Conservation (phyloP, 2,329 filamentous ascomycete species). For the Pyrenophora graminea region DNA sequence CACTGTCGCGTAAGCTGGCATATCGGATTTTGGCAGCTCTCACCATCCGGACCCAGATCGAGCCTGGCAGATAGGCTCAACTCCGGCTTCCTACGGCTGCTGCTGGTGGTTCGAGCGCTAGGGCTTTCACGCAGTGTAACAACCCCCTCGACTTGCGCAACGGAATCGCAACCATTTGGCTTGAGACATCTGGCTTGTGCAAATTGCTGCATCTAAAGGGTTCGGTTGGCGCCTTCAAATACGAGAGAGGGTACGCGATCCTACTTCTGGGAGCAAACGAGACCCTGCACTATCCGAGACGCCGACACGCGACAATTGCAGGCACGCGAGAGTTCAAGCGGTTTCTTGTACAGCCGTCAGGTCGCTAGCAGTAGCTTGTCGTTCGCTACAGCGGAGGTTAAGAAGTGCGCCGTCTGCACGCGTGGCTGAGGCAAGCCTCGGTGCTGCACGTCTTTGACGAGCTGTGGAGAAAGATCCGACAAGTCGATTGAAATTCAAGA, state of each 20-base stretch:
- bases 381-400: neutral
- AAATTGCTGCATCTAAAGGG: neutral
- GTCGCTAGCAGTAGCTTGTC: neutral
- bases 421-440: slow-evolving; percentile 2
- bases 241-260: neutral
- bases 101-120: slow-evolving; percentile 8
- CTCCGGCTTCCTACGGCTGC: slow-evolving; percentile 6
- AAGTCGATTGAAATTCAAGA: neutral
- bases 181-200: neutral
- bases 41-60: neutral
- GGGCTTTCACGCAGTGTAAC: slow-evolving; percentile 10
- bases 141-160: neutral
- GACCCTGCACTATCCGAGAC: neutral
- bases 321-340: neutral
- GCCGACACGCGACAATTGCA: neutral
- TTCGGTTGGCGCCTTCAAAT: neutral
- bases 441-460: neutral
- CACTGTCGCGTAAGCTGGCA: neutral
- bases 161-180: neutral
- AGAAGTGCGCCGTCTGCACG: neutral
- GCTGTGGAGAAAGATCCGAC: neutral
- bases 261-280: neutral
- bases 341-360: neutral
- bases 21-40: neutral
- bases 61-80: slow-evolving; percentile 1